Conservation (phyloP, 1,284 basidiomycete genomes). For the Puccinia brachypodii region DNA sequence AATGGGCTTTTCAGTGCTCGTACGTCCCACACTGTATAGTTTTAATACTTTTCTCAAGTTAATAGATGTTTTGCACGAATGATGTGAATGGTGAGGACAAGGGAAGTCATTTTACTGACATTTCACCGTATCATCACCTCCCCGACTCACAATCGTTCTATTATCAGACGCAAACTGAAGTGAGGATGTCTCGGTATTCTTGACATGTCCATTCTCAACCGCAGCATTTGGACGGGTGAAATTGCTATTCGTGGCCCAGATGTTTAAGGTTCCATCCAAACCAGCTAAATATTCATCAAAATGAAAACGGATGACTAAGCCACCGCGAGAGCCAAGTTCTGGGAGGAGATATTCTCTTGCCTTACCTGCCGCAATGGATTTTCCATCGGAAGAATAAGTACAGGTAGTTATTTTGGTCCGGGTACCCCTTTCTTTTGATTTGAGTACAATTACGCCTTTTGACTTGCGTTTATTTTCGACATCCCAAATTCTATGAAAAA, state of each 20-base stretch:
- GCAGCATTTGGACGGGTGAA: conserved; percentile 83
- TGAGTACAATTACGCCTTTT: conserved; percentile 89
- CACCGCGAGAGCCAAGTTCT: neutral
- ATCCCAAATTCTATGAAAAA: conserved; percentile 78
- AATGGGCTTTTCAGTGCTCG: conserved; percentile 83
- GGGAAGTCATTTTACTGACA: conserved; percentile 62
- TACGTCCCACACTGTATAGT: conserved; percentile 82
- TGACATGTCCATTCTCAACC: conserved; percentile 80
- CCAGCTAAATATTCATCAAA: conserved; percentile 64
- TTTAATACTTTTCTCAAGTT: neutral
- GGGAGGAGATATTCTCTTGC: neutral
- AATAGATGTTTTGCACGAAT: conserved; percentile 1
- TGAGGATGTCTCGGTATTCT: conserved; percentile 77
- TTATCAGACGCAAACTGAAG: conserved; percentile 82
- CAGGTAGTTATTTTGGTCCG: conserved; percentile 87
- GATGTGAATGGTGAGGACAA: neutral
- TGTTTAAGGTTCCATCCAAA: conserved; percentile 82
- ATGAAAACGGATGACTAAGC: conserved; percentile 38
- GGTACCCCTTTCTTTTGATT: conserved; percentile 92
- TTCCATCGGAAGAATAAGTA: conserved; percentile 80
- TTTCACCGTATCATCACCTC: conserved; percentile 91
- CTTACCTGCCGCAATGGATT: conserved; percentile 78
- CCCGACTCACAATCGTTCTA: conserved; percentile 75
- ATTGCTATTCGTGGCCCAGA: conserved; percentile 90
- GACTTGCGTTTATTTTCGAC: conserved; percentile 82